Evolutionary conservation across 176 grass and related monocot species (phyloP).

Genomic region (Zoysia japonica): DNA sequence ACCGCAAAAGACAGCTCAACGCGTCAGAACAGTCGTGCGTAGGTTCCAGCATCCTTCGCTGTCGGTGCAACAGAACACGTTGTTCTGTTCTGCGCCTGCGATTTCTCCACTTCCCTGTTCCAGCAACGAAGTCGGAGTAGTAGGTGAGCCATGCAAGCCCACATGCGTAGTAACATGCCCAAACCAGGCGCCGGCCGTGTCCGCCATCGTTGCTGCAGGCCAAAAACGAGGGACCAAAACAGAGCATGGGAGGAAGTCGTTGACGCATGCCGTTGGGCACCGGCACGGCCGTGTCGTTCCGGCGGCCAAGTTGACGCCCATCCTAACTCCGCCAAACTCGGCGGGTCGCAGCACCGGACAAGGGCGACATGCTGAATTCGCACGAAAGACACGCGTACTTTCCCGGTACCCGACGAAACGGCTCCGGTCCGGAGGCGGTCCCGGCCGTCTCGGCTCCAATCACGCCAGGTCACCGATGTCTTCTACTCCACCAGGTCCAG

Average conservation of each 20-base stretch:
- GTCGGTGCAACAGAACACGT: not conserved
- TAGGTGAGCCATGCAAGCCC: not conserved
- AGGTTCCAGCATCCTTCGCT: not conserved
- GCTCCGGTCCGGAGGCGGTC: not conserved
- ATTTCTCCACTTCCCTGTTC: not conserved
- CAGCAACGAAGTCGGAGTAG: not conserved
- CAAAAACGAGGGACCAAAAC: not conserved
- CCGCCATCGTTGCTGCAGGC: not conserved
- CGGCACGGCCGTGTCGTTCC: not conserved
- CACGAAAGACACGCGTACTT: not conserved
- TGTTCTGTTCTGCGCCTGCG: not conserved
- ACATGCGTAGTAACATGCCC: constrained; percentile 23
- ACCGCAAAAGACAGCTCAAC: too few species aligned
- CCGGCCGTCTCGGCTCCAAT: constrained; percentile 23
- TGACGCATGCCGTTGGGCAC: not conserved
- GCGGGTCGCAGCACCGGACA: not conserved
- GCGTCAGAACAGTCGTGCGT: not conserved
- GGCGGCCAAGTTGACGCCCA: not conserved
- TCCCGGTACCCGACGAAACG: not conserved
- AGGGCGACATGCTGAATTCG: constrained; percentile 2
- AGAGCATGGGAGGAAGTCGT: not conserved
- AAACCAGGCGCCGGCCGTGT: not conserved
- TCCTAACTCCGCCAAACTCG: constrained; percentile 47
- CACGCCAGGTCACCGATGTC: constrained; percentile 4
- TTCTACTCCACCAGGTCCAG: not conserved